A percentile compares a stretch with the other conserved stretches of the same genome.
These are phyloP conservation scores for Athelia psychrophila DNA, from an alignment of 1,284 basidiomycete genomes.

Conservation along the genomic window DNA sequence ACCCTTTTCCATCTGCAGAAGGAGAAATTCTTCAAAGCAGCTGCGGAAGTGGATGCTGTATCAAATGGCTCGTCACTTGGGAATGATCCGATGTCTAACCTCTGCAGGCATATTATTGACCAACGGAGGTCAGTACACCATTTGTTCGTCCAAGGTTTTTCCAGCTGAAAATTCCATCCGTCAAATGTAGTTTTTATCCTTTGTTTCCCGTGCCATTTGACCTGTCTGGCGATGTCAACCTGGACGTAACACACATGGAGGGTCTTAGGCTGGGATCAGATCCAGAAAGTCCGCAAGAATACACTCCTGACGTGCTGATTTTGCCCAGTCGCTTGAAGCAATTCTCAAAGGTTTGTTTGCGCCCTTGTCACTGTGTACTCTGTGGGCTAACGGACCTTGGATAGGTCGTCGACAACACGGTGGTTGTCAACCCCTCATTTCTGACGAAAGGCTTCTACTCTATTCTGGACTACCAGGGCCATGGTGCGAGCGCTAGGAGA, in stretches of 20 bases:
- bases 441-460: slow-evolving; percentile 58
- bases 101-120: slow-evolving; percentile 79
- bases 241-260: slow-evolving; percentile 79
- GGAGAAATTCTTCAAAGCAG: slow-evolving; percentile 78
- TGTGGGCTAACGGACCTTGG: not conserved
- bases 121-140: slow-evolving; percentile 74
- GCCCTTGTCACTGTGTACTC: slow-evolving; percentile 1
- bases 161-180: not conserved
- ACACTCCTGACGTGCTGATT: slow-evolving; percentile 80
- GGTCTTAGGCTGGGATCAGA: slow-evolving; percentile 39
- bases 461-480: slow-evolving; percentile 34
- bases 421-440: slow-evolving; percentile 72
- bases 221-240: slow-evolving; percentile 75
- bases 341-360: slow-evolving; percentile 69
- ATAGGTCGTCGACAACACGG: slow-evolving; percentile 65
- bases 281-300: slow-evolving; percentile 37
- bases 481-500: slow-evolving; percentile 23
- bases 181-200: slow-evolving; percentile 80
- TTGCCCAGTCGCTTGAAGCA: slow-evolving; percentile 84
- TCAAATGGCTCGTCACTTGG: slow-evolving; percentile 41
- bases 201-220: slow-evolving; percentile 85
- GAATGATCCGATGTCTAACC: slow-evolving; percentile 74
- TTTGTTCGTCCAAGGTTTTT: not conserved
- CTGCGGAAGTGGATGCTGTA: slow-evolving; percentile 60
- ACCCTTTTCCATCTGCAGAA: slow-evolving; percentile 85